Evolutionary conservation across 345 rosid species (phyloP).

Genomic region (Limnanthes douglasii): DNA sequence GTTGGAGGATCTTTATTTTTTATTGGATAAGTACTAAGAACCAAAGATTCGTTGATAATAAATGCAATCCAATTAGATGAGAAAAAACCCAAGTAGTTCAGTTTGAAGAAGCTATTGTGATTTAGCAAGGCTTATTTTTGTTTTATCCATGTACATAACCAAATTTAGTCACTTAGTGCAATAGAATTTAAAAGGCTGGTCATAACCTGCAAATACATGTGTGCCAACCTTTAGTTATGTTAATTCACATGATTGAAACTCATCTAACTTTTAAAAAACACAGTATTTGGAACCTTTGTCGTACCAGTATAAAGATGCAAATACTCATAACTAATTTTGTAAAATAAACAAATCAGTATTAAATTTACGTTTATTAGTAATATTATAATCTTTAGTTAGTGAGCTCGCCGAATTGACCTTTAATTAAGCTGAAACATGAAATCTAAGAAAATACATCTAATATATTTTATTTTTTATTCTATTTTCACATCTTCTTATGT

Average conservation of each 20-base stretch:
- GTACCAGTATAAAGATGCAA: constrained; percentile 39
- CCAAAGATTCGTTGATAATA: neutral
- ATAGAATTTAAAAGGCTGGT: constrained; percentile 25
- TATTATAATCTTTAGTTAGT: too few species aligned
- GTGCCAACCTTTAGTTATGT: constrained; percentile 76
- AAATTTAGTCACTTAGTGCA: neutral
- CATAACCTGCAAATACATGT: constrained; percentile 90
- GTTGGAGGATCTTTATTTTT: neutral
- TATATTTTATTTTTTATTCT: constrained; percentile 73
- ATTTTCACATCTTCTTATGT: constrained; percentile 73
- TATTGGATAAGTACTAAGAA: too few species aligned
- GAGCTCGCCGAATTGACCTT: constrained; percentile 48
- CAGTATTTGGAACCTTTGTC: constrained; percentile 82
- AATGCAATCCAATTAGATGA: neutral
- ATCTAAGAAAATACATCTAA: constrained; percentile 97
- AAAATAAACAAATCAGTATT: constrained; percentile 5
- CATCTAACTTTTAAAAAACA: constrained; percentile 87
- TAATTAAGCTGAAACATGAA: constrained; percentile 87
- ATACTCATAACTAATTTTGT: neutral
- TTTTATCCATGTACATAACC: too few species aligned
- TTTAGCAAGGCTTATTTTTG: constrained; percentile 83
- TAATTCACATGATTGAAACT: constrained; percentile 92
- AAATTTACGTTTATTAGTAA: constrained; percentile 3
- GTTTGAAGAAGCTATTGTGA: too few species aligned
- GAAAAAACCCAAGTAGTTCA: too few species aligned